Evolutionary conservation across 2,329 filamentous ascomycete genomes (phyloP), one percentile per base, ranked within the genome.

Genomic region (Didymella lethalis): DNA sequence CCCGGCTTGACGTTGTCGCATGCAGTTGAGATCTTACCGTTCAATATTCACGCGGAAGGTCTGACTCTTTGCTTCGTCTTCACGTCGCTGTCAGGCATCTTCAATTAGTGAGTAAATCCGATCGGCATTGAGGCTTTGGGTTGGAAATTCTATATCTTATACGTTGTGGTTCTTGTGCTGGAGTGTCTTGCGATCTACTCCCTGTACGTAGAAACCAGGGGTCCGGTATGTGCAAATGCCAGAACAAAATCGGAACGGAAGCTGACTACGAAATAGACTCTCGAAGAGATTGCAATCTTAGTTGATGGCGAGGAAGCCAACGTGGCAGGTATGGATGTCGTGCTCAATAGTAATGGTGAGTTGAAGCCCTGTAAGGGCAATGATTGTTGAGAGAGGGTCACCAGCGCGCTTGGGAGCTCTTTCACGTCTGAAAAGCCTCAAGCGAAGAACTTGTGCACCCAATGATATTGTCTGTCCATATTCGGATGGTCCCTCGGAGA

Each of bases 61-160:
- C 44, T 69, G 4, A 66, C 59, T 18, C 71, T 82, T 40, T 85
- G 63, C 58, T 65, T 68, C 45, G 61, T 88, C 80, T 87, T 87
- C 72, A 88, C 75, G 81, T 85, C 55, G 78, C 85, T 53, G 77
- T 88, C 44, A 81, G 59, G 63, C 18, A 46, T 86, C 41, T 80
- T 89, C 61, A 84, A 85, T 66, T 84, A 85, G 78, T 86, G 78
- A 61, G 83, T 83, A 65, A 89, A 89, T 77, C 72, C 72, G 0
- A 67, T 76, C 31, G 74, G 68, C 1, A 61, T 77, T 32, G 64
- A 71, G 4, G 53, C 63, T 28, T n/a, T 57, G 23, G 54, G 48
- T 16, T 57, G 54, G 73, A 71, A 69, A 50, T 76, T 69, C 64
- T 75, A 75, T 49, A 60, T 75, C 23, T 70, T 77, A 2, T 77